Evolutionary conservation across 768 basidiomycete genomes (phyloP).

Genomic region (Leucocoprinus leucothites): DNA sequence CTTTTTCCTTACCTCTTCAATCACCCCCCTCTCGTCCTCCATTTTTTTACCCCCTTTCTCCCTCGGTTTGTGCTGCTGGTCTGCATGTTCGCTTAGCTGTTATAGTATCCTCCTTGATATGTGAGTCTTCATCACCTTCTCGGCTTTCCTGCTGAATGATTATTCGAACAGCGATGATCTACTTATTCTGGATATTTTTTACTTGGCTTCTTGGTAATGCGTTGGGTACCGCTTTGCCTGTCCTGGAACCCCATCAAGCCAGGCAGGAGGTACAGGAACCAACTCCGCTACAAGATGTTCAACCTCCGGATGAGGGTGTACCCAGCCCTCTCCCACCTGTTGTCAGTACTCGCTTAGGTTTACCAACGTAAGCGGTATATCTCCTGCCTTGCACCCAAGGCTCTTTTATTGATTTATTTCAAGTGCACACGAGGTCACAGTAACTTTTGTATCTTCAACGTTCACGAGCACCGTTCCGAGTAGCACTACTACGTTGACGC

Average conservation of each 20-base stretch:
- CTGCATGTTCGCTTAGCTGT: conserved; percentile 1
- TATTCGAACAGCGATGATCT: background rate
- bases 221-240: conserved; percentile 1
- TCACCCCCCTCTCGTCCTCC: background rate
- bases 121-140: background rate
- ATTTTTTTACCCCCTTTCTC: background rate
- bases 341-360: too few relatives aligned
- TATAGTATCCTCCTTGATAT: background rate
- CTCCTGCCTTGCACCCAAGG: too few relatives aligned
- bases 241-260: background rate
- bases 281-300: background rate
- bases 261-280: too few relatives aligned
- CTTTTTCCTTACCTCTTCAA: background rate
- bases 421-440: too few relatives aligned
- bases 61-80: conserved; percentile 6
- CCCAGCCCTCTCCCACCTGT: background rate
- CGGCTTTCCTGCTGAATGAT: background rate
- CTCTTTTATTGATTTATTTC: too few relatives aligned
- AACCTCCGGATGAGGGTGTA: background rate
- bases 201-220: background rate
- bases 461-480: conserved; percentile 1
- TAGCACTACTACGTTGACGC: conserved; percentile 6
- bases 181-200: background rate
- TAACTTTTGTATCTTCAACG: background rate
- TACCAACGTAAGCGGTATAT: too few relatives aligned